A percentile compares a stretch with the other conserved stretches of the same genome.
These are phyloP conservation scores for Aspergillus versicolor DNA, from an alignment of 2,329 filamentous ascomycete genomes.

Conservation along the genomic window DNA sequence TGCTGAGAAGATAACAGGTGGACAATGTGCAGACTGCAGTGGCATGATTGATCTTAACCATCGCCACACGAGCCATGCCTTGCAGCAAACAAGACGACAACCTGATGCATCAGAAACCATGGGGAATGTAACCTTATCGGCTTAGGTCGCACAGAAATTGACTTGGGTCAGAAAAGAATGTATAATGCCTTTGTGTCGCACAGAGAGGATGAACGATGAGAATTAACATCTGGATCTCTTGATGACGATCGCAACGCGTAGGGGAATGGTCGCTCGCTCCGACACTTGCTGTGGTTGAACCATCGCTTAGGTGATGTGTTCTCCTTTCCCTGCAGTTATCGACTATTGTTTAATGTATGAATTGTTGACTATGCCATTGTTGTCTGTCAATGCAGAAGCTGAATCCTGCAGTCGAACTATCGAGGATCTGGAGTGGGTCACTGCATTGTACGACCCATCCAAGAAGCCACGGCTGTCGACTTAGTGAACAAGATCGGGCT, in stretches of 20 bases:
- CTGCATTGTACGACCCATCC: slow-evolving; percentile 5
- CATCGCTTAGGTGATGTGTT: not conserved
- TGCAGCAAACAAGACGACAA: slow-evolving; percentile 12
- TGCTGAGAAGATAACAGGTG: not conserved
- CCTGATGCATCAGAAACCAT: slow-evolving; percentile 14
- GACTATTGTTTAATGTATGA: not conserved
- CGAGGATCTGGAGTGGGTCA: slow-evolving; percentile 10
- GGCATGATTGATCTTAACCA: not conserved
- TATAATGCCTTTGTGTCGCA: not conserved
- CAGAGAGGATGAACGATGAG: not conserved
- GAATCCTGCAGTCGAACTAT: slow-evolving; percentile 12
- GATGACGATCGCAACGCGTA: not conserved
- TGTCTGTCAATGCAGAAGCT: slow-evolving; percentile 5
- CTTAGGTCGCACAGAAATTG: not conserved
- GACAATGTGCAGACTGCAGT: not conserved
- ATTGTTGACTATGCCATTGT: slow-evolving; percentile 3
- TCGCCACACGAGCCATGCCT: slow-evolving; percentile 7
- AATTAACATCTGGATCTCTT: not conserved
- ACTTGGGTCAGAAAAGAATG: not conserved
- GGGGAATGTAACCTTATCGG: slow-evolving; percentile 6
- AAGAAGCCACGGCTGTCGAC: not conserved
- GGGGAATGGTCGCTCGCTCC: not conserved
- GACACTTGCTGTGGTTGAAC: not conserved
- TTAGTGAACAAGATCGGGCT: slow-evolving; percentile 8
- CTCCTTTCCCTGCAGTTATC: not conserved